phyloP scores from a whole-genome alignment of 768 basidiomycete species.

The Russula sp. region DNA sequence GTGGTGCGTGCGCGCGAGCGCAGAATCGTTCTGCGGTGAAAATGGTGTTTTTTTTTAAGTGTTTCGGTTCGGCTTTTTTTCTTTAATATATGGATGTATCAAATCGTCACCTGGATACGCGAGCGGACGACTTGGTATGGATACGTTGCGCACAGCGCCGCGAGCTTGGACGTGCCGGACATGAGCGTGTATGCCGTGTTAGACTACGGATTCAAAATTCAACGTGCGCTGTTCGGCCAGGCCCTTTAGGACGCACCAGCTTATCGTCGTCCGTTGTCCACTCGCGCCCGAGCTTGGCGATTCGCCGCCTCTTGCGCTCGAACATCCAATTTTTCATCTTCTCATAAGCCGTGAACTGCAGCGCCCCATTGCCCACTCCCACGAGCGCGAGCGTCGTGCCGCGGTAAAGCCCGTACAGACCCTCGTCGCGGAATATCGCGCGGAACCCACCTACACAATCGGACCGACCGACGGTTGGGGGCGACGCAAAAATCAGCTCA shows the following conservation, averaged over 20 bases:
- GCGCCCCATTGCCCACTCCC: constrained; percentile 89
- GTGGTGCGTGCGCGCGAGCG: constrained; percentile 47
- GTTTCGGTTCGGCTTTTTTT: not conserved
- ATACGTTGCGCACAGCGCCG: constrained; percentile 80
- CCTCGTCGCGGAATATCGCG: constrained; percentile 67
- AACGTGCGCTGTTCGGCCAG: no score
- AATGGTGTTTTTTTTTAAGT: no score
- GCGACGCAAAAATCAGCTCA: not conserved
- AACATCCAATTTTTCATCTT: constrained; percentile 91
- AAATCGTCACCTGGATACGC: constrained; percentile 66
- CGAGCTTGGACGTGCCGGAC: constrained; percentile 85
- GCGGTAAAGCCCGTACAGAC: constrained; percentile 72
- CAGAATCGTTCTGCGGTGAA: constrained; percentile 47
- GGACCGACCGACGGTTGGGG: no score
- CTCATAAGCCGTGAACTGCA: constrained; percentile 96
- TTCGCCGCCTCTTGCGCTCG: constrained; percentile 63
- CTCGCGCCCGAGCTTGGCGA: constrained; percentile 50
- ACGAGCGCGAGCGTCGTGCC: constrained; percentile 86
- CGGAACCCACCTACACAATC: constrained; percentile 56
- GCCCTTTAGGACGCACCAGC: constrained; percentile 49
- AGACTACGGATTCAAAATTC: constrained; percentile 46
- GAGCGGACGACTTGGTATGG: constrained; percentile 97
- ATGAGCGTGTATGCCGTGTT: constrained; percentile 89
- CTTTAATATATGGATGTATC: not conserved
- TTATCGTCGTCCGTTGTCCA: constrained; percentile 78